Conservation (phyloP, 2,329 filamentous ascomycete genomes). For the Colletotrichum neosansevieriae region DNA sequence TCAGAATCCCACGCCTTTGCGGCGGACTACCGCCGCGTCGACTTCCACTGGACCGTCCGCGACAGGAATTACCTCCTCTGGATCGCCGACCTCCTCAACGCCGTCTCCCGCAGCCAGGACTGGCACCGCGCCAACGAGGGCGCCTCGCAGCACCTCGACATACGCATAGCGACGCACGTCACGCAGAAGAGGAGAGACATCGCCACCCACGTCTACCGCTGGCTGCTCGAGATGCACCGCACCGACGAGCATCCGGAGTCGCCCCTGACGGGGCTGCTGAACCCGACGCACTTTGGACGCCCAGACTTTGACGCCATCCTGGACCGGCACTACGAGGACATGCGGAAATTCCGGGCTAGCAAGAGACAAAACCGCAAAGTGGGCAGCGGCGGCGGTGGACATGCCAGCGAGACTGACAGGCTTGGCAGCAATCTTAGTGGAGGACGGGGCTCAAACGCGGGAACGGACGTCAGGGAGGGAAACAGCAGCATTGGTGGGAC, state of each 20-base stretch:
- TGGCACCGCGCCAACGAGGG: constrained; percentile 53
- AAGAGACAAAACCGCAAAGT: constrained; percentile 41
- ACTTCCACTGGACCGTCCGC: constrained; percentile 72
- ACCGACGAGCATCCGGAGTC: constrained; percentile 63
- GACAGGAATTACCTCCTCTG: constrained; percentile 68
- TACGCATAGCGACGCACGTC: constrained; percentile 68
- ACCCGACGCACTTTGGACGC: constrained; percentile 65
- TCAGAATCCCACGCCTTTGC: constrained; percentile 46
- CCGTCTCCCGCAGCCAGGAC: constrained; percentile 54
- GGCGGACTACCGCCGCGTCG: constrained; percentile 61
- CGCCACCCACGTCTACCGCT: constrained; percentile 66
- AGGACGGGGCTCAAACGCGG: constrained; percentile 5
- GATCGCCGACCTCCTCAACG: constrained; percentile 68
- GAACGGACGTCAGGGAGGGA: constrained; percentile 2
- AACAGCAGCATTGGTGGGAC: constrained; percentile 1
- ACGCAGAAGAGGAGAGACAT: constrained; percentile 66
- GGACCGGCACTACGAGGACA: constrained; percentile 65
- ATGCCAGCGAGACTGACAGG: constrained; percentile 1
- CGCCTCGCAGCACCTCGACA: constrained; percentile 56
- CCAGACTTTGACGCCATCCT: constrained; percentile 66
- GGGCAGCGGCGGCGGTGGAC: background rate
- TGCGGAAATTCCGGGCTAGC: constrained; percentile 53
- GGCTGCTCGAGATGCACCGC: constrained; percentile 67
- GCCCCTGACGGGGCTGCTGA: constrained; percentile 65
- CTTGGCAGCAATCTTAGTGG: background rate